Conservation (phyloP, 2,329 filamentous ascomycete genomes). For the Ceratocystiopsis minuta region DNA sequence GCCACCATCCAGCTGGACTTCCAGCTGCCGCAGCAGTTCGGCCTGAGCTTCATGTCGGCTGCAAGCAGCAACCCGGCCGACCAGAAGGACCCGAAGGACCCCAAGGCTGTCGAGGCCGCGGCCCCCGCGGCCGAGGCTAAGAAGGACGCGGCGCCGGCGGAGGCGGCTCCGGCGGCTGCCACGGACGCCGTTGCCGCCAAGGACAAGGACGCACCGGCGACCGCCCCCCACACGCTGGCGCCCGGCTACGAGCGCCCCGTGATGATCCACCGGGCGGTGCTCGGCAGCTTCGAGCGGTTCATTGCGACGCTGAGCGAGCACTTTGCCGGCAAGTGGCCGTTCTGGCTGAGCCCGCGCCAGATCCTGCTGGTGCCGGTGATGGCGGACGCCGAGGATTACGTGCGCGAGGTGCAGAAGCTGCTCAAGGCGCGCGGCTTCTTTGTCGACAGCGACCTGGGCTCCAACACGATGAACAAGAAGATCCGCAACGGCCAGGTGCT, state of each 20-base stretch:
- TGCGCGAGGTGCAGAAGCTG: constrained; percentile 50
- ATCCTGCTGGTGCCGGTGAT: constrained; percentile 64
- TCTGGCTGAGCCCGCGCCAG: constrained; percentile 75
- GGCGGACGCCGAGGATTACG: constrained; percentile 53
- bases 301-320: constrained; percentile 68
- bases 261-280: constrained; percentile 79
- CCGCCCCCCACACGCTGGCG: constrained; percentile 32
- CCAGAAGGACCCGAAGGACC: background rate
- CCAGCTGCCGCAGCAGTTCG: constrained; percentile 69
- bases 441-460: constrained; percentile 50
- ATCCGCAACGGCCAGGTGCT: constrained; percentile 64
- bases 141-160: constrained; percentile 7
- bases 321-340: constrained; percentile 75
- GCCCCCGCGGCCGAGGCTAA: constrained; percentile 1
- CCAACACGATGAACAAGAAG: constrained; percentile 81
- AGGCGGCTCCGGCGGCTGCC: background rate
- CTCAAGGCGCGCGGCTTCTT: constrained; percentile 53
- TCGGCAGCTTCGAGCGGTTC: constrained; percentile 42
- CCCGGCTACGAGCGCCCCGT: constrained; percentile 62
- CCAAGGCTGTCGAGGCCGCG: background rate
- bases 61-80: constrained; percentile 8
- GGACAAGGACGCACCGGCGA: constrained; percentile 19
- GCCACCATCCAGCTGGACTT: constrained; percentile 84
- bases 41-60: constrained; percentile 26
- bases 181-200: constrained; percentile 9